These are phyloP conservation scores for Macrophomina pseudophaseolina DNA, from an alignment of 2,329 filamentous ascomycete species.

Conservation along the genomic window DNA sequence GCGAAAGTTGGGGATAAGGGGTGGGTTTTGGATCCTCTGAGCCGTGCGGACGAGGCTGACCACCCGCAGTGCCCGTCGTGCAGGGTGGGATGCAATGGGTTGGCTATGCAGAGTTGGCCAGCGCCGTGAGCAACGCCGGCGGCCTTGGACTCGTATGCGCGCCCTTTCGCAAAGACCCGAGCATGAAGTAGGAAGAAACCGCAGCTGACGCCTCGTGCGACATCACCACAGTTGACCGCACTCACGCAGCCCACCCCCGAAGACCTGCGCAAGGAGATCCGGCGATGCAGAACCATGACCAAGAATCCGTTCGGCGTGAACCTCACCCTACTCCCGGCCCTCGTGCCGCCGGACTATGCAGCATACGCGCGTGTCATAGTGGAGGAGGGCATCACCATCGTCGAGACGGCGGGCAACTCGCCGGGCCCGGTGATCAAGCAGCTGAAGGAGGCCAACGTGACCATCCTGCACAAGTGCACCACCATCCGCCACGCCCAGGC, in stretches of 20 bases:
- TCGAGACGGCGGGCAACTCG: conserved; percentile 90
- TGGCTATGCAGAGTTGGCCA: conserved; percentile 78
- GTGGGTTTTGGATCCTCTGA: conserved; percentile 52
- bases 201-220: conserved; percentile 13
- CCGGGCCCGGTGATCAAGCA: conserved; percentile 89
- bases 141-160: conserved; percentile 69
- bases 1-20: conserved; percentile 63
- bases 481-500: conserved; percentile 91
- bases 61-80: conserved; percentile 70
- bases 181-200: neutral
- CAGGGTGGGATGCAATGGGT: conserved; percentile 90
- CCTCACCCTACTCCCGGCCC: conserved; percentile 86
- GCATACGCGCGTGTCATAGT: conserved; percentile 93
- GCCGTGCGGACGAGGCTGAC: conserved; percentile 8
- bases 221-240: conserved; percentile 65
- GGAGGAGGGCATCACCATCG: conserved; percentile 87
- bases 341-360: conserved; percentile 88
- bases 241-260: conserved; percentile 93
- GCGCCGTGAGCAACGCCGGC: conserved; percentile 70
- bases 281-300: conserved; percentile 80
- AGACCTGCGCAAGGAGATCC: conserved; percentile 92
- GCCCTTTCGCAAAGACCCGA: neutral
- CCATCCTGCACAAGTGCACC: conserved; percentile 95
- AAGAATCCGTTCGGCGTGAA: conserved; percentile 88
- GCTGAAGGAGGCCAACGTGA: conserved; percentile 79